Evolutionary conservation across 208 protist species (phyloP), one percentile per base, ranked within the genome.

Genomic region (Histomonas meleagridis): DNA sequence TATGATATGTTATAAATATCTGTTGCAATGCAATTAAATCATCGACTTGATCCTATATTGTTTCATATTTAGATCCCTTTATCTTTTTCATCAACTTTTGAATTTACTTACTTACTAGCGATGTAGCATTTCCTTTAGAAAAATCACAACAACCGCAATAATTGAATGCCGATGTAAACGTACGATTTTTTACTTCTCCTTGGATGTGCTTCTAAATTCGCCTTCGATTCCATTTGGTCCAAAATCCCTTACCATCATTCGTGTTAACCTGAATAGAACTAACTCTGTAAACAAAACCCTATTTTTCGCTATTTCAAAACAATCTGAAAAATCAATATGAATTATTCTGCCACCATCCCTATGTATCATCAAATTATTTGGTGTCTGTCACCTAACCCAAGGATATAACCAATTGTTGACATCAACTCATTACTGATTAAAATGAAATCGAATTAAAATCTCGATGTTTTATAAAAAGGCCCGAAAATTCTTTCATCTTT

Each of bases 241-340:
- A 14, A 91, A 91, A 32, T 48, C 86, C 18, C 43, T 65, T 28
- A 69, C 18, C 53, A 91, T 91, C 53, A 65, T 55, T 60, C 86
- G 46, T 1, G 86, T 91, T 0, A 91, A 40, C 48, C 86, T 38
- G 23, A 91, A 91, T 49, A 53, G 86, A n/a, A 91, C 53, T 16
- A 91, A 70, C 53, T 91, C 86, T 28, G 86, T 48, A 26, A 92
- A 81, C 38, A 40, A 43, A 46, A 69, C 65, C 40, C 91, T 1
- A 51, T 93, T 55, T 35, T 86, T 93, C 0, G 91, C 92, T 28
- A 92, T 60, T 72, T 93, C 92, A 32, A 93, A 93, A 32, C 92
- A 93, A n/a, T 93, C 86, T 21, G 38, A 35, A 49, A 69, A 91
- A 91, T 91, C 86, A 48, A 91, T 43, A 26, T 91, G 86, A 91